Evolutionary conservation across 768 basidiomycete species (phyloP).

Genomic region (Leccinum barrowsii): DNA sequence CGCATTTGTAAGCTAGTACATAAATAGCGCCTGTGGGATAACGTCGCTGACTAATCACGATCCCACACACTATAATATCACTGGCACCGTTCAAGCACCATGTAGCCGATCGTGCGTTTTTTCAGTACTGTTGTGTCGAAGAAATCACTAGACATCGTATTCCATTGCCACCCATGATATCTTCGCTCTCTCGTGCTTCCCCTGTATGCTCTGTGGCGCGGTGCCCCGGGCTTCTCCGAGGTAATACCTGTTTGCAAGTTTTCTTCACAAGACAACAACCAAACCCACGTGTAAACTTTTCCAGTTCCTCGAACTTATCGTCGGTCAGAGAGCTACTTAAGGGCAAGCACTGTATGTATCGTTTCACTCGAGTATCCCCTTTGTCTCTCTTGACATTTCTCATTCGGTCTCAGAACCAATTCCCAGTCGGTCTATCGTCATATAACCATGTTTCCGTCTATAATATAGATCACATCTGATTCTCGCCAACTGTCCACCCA

Average conservation of each 20-base stretch:
- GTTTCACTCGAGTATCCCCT: not conserved
- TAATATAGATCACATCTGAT: not conserved
- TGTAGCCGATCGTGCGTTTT: not conserved
- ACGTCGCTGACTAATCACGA: not conserved
- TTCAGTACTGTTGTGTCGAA: not conserved
- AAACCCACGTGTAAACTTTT: not conserved
- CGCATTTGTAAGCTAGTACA: not conserved
- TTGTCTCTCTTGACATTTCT: not conserved
- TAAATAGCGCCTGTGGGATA: not conserved
- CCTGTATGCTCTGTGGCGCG: not conserved
- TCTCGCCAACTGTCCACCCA: not conserved
- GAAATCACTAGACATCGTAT: not conserved
- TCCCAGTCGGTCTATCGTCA: not conserved
- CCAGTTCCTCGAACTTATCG: not conserved
- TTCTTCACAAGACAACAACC: not conserved
- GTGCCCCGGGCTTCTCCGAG: not conserved
- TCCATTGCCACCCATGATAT: not conserved
- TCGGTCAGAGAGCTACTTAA: not conserved
- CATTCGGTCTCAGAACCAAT: not conserved
- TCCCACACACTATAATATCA: not conserved
- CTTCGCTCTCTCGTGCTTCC: not conserved
- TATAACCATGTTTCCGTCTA: not conserved
- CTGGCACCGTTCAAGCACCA: not conserved
- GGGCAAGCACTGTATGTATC: not conserved
- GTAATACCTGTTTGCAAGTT: not conserved